Conservation (phyloP, 164 flowering plant genomes). For the Piper longum region DNA sequence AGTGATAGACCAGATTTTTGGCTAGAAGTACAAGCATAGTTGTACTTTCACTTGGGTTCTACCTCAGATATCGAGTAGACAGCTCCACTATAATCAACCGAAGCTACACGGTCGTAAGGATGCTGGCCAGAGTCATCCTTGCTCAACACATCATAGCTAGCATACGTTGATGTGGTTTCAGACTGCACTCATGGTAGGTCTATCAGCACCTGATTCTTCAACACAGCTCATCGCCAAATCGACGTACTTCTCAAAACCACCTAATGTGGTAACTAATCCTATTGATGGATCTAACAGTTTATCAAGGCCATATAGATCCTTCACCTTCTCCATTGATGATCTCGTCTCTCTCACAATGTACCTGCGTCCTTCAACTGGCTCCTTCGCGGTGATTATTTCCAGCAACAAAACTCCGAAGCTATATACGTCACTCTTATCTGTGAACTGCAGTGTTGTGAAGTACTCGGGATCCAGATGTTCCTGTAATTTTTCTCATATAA, state of each 20-base stretch:
- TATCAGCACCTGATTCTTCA: conserved; percentile 67
- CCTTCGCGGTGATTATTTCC: conserved; percentile 58
- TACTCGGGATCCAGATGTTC: conserved; percentile 97
- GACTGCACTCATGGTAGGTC: conserved; percentile 82
- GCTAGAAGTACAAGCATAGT: too few relatives aligned
- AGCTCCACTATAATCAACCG: conserved; percentile 78
- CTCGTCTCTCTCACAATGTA: conserved; percentile 78
- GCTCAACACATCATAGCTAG: conserved; percentile 43
- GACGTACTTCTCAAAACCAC: conserved; percentile 47
- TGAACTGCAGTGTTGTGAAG: conserved; percentile 50
- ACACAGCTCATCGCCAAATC: conserved; percentile 81
- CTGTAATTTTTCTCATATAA: conserved; percentile 20
- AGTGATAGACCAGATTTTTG: too few relatives aligned
- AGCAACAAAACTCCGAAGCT: conserved; percentile 92
- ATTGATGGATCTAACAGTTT: conserved; percentile 56
- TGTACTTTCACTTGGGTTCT: conserved; percentile 52
- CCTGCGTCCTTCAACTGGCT: conserved; percentile 73
- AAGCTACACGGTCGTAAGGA: conserved; percentile 36
- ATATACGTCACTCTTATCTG: conserved; percentile 46
- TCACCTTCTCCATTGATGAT: conserved; percentile 31
- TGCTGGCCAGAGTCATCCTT: conserved; percentile 22
- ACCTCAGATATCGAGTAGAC: conserved; percentile 36
- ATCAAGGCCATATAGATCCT: conserved; percentile 39
- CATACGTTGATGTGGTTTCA: conserved; percentile 73
- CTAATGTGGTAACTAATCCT: conserved; percentile 17